phyloP scores from a whole-genome alignment of 2,329 filamentous ascomycete genomes.

The Aureobasidium sp. region DNA sequence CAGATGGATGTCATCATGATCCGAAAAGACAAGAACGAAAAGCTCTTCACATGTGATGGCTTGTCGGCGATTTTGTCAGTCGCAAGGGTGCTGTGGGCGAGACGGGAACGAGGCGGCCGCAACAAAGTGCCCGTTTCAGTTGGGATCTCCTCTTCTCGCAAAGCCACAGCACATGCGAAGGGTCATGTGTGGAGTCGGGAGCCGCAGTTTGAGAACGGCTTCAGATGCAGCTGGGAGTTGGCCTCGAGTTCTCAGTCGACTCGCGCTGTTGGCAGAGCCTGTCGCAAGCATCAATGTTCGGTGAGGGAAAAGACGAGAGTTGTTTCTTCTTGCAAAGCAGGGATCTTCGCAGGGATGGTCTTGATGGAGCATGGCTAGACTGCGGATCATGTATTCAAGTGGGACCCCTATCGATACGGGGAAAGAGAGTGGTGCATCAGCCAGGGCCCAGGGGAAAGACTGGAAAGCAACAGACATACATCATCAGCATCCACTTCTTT shows the following conservation, averaged over 20 bases:
- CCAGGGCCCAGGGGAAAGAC: conserved; percentile 8
- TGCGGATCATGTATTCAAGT: background rate
- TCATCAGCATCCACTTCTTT: conserved; percentile 1
- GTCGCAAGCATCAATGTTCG: background rate
- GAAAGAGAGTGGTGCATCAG: background rate
- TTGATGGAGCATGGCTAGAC: background rate
- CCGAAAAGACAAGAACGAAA: background rate
- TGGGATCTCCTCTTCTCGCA: background rate
- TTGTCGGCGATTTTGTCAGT: conserved; percentile 7
- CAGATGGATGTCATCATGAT: conserved; percentile 6
- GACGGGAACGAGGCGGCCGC: background rate
- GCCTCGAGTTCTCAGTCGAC: background rate
- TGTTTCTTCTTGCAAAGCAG: background rate
- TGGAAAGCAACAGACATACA: conserved; percentile 5
- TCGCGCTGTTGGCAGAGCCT: background rate
- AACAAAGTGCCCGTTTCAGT: conserved; percentile 1
- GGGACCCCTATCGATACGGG: conserved; percentile 1
- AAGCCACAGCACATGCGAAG: background rate
- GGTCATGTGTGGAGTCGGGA: conserved; percentile 4
- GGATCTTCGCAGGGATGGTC: background rate
- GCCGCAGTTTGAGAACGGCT: background rate
- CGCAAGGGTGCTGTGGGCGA: background rate
- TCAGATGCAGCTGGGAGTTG: background rate
- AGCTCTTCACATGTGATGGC: background rate
- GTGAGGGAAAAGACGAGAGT: background rate